These are phyloP conservation scores for Aspergillus leporis DNA, from an alignment of 495 filamentous ascomycete genomes.

Conservation along the genomic window DNA sequence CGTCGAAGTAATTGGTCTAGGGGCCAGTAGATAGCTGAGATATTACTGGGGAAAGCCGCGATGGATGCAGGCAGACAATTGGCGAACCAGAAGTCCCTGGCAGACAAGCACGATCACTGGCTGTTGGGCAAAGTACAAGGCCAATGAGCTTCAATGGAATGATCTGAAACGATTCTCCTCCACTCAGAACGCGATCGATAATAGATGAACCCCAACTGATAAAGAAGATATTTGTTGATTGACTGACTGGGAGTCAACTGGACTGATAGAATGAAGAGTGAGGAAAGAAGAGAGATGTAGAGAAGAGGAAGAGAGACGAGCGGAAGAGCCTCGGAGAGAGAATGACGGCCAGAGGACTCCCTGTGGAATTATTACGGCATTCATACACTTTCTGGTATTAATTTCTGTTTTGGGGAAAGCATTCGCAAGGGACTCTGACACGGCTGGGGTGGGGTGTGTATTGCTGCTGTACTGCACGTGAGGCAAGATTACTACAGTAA, in stretches of 20 bases:
- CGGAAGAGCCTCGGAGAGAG: constrained; percentile 10
- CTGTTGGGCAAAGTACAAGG: constrained; percentile 19
- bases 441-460: constrained; percentile 16
- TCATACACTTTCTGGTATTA: constrained; percentile 1
- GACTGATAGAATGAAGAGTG: constrained; percentile 12
- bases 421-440: background rate
- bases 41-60: constrained; percentile 29
- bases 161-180: constrained; percentile 9
- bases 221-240: constrained; percentile 2
- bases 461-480: constrained; percentile 21
- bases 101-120: constrained; percentile 29
- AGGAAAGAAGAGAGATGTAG: background rate
- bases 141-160: constrained; percentile 16
- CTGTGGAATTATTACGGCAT: constrained; percentile 1
- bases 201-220: background rate
- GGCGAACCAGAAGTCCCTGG: constrained; percentile 47
- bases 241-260: constrained; percentile 12
- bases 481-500: constrained; percentile 8
- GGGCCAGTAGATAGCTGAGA: constrained; percentile 16
- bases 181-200: constrained; percentile 9
- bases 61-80: constrained; percentile 42
- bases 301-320: constrained; percentile 3
- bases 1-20: constrained; percentile 22
- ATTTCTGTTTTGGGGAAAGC: constrained; percentile 1
- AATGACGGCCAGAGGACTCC: constrained; percentile 11